These are phyloP conservation scores for Funneliformis geosporum DNA, from an alignment of 192 early-diverging fungal genomes.

Conservation along the genomic window DNA sequence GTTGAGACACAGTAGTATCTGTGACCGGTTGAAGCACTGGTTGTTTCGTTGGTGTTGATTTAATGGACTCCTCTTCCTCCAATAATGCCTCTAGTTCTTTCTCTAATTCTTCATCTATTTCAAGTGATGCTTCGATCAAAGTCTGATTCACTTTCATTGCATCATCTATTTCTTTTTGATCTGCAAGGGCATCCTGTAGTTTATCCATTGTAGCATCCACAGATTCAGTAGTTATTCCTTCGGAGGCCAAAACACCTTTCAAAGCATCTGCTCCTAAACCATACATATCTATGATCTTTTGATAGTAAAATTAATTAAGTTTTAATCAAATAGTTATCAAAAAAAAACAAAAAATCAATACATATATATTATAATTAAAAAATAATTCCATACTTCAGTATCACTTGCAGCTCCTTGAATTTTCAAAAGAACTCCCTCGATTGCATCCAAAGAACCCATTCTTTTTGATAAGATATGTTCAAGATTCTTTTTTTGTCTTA, in stretches of 20 bases:
- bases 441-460: constrained; percentile 55
- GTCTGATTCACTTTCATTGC: constrained; percentile 49
- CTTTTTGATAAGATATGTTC: constrained; percentile 58
- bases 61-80: not conserved
- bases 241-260: constrained; percentile 44
- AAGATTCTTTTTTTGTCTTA: constrained; percentile 56
- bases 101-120: constrained; percentile 28
- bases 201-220: constrained; percentile 66
- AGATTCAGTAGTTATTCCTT: constrained; percentile 46
- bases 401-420: constrained; percentile 67
- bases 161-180: constrained; percentile 63
- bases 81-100: constrained; percentile 25
- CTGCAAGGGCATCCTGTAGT: constrained; percentile 58
- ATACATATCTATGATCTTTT: constrained; percentile 61
- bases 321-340: not conserved
- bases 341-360: not conserved
- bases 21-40: not conserved
- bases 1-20: not conserved
- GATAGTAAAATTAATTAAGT: not conserved
- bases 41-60: not conserved
- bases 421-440: constrained; percentile 61
- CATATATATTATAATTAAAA: not conserved
- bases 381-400: constrained; percentile 45
- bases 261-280: constrained; percentile 60
- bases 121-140: constrained; percentile 27